These are phyloP conservation scores for Dactylonectria macrodidyma DNA, from an alignment of 2,329 filamentous ascomycete species.

Conservation along the genomic window DNA sequence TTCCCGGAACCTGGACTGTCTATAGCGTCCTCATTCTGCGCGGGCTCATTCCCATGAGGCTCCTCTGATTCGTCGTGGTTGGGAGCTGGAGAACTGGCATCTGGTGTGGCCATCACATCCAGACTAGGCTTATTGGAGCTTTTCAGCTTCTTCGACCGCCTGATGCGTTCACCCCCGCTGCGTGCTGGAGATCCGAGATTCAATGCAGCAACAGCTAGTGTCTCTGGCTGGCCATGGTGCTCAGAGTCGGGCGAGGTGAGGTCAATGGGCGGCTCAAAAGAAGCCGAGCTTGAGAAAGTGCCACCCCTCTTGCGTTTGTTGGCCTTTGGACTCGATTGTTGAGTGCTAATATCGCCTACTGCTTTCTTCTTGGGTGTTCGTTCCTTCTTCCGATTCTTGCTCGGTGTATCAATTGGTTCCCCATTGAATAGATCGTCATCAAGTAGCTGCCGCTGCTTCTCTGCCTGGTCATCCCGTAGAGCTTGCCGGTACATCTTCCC, in stretches of 20 bases:
- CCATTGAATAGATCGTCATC: background rate
- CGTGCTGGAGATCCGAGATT: background rate
- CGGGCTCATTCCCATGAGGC: too few relatives aligned
- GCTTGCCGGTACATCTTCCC: background rate
- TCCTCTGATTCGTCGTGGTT: background rate
- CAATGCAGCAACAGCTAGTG: background rate
- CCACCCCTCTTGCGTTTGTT: background rate
- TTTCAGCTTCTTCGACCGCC: background rate
- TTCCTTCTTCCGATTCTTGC: background rate
- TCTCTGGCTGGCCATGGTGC: background rate
- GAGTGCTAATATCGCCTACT: background rate
- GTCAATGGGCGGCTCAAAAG: background rate
- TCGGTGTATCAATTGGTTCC: too few relatives aligned
- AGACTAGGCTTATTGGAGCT: background rate
- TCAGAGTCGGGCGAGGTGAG: background rate
- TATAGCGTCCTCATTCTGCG: background rate
- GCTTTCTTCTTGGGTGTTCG: background rate
- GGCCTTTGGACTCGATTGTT: background rate
- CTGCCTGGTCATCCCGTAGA: background rate
- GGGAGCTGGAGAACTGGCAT: too few relatives aligned
- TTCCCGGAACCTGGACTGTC: background rate
- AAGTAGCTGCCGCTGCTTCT: background rate
- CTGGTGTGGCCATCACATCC: background rate
- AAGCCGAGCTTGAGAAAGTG: background rate
- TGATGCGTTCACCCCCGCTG: too few relatives aligned